Base-by-base conservation (phyloP, 164 flowering plant species). In the Vitis rotundifolia region DNA sequence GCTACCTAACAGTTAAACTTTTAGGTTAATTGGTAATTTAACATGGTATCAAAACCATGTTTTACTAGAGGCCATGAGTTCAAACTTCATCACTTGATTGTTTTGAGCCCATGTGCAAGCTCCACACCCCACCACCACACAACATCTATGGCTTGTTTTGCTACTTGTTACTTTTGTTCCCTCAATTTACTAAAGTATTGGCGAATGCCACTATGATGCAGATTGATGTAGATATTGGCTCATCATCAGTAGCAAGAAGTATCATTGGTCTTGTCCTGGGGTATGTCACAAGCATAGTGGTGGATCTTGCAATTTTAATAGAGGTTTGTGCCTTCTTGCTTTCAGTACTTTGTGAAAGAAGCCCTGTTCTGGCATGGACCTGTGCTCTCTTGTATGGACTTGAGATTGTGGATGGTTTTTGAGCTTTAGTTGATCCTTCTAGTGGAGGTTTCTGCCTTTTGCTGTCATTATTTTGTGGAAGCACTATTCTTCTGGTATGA, bases 221-320 rank as follows among this genome's bases (percentile, higher is more conserved):
- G 98, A 86, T 96, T 75, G 99, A 91, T 83, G 97, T 96, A 67
- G 98, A 96, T 84, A 93, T 96, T 77, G 97, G 99, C 71, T 96
- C 98, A 66, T 96, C 99, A 58, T 88, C 99, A 59, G 99, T 96
- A 52, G 99, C 99, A 49, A 89, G 83, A 76, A 80, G 98, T 68
- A 89, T 93, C 71, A 85, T 93, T 53, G 84, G 97, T 59, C 90
- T 93, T 70, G 99, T 96, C 69, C 91, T 96, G 61, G 97, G 98
- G 81, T 93, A 91, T 68, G 91, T 96, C 63, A 96, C 99, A 49
- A 93, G 97, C 84, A 66, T 96, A 51, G 97, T 93, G 52, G 97
- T 96, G 66, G 99, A 96, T 85, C 94, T 96, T 67, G 98, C 97
- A 51, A 86, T 96, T 73, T 66, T 93, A 60, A 76, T 96, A 60